A percentile compares a stretch with the other conserved stretches of the same genome.
Evolutionary conservation across 2,329 filamentous ascomycete genomes (phyloP).

Genomic region (Fusarium xyrophilum): DNA sequence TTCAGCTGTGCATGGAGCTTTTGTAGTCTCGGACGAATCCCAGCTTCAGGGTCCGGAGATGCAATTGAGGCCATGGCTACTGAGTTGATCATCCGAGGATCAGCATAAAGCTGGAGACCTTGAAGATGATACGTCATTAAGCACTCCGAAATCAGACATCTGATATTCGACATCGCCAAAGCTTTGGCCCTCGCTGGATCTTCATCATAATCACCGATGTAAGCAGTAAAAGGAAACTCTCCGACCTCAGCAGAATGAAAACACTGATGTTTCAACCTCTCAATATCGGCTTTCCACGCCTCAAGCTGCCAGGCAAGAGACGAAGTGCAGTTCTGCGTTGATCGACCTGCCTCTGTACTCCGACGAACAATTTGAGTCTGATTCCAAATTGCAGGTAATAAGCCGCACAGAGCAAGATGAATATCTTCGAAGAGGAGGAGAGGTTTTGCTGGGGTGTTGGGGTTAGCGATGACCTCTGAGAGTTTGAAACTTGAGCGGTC

Average conservation of each 20-base stretch:
- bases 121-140: constrained; percentile 49
- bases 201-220: constrained; percentile 41
- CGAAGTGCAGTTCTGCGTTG: constrained; percentile 11
- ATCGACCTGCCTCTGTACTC: constrained; percentile 16
- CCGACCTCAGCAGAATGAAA: constrained; percentile 13
- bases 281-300: constrained; percentile 38
- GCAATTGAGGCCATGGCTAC: constrained; percentile 32
- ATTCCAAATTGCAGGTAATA: constrained; percentile 44
- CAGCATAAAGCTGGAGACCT: constrained; percentile 47
- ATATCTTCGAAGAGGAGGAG: constrained; percentile 47
- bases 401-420: constrained; percentile 44
- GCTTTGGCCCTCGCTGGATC: constrained; percentile 36
- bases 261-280: constrained; percentile 32
- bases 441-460: constrained; percentile 37
- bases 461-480: constrained; percentile 42
- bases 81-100: constrained; percentile 43
- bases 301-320: constrained; percentile 41
- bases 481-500: constrained; percentile 43
- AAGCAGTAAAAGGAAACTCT: constrained; percentile 38
- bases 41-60: constrained; percentile 14
- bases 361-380: constrained; percentile 39
- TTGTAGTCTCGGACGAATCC: constrained; percentile 26
- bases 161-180: constrained; percentile 40
- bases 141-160: constrained; percentile 44
- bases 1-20: constrained; percentile 34